Evolutionary conservation across 257 asterid genomes (phyloP).

Genomic region (Nicotiana attenuata): DNA sequence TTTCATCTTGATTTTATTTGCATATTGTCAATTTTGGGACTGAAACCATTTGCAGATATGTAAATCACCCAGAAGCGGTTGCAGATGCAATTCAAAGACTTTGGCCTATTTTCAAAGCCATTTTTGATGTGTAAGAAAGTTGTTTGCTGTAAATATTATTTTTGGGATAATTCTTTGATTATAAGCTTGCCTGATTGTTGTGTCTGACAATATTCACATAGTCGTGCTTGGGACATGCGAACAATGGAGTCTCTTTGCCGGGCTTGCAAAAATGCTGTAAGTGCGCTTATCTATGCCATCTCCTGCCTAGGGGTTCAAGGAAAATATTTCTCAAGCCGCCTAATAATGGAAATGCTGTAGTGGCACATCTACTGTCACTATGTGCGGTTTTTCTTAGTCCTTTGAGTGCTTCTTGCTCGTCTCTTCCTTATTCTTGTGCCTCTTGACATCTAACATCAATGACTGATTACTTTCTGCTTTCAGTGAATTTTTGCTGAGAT

Average conservation of each 20-base stretch:
- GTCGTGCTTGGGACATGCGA: conserved; percentile 98
- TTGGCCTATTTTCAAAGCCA: conserved; percentile 95
- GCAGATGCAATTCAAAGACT: conserved; percentile 94
- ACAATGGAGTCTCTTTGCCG: conserved; percentile 99
- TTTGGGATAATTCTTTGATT: neutral
- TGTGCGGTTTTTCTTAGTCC: neutral
- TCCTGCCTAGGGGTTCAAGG: neutral
- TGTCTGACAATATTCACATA: conserved; percentile 30
- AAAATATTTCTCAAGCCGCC: neutral
- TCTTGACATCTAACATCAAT: neutral
- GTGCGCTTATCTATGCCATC: conserved; percentile 25
- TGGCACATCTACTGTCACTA: neutral
- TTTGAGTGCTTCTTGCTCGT: neutral
- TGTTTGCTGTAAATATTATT: neutral
- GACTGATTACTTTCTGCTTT: neutral
- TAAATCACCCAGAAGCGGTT: conserved; percentile 95
- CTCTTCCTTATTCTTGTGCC: neutral
- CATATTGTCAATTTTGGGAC: conserved; percentile 16
- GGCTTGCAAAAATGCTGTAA: conserved; percentile 97
- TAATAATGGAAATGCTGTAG: conserved; percentile 3
- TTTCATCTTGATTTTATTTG: conserved; percentile 5
- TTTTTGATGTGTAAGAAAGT: conserved; percentile 77
- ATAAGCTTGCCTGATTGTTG: neutral
- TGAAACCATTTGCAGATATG: conserved; percentile 57
- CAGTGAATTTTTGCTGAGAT: neutral